Base-by-base conservation (phyloP, 768 basidiomycete species). In the Leccinum incarnatum region DNA sequence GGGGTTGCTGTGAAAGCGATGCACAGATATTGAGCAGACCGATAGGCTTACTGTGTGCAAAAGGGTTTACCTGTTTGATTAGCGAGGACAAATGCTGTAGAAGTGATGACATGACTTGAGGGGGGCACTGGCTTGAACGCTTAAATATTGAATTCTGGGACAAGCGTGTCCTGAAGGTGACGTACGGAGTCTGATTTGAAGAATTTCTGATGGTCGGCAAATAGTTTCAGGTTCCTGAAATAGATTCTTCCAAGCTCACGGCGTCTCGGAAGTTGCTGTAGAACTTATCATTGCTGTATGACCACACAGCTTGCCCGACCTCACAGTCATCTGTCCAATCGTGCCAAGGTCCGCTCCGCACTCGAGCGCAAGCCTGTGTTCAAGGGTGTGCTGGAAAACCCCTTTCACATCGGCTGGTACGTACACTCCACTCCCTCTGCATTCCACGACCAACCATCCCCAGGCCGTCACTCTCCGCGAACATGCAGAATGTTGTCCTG, bases 331-430 rank as follows among this genome's bases (percentile, higher is more conserved):
- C 71, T 72, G 12, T 89, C 90, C 1, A 89, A 88, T 65, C 84
- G 90, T 45, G 83, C 81, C 29, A 85, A 78, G 62, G 69, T 74
- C 21, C 76, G 76, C n/a, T 59, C 71, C 17, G 58, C 62, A 8
- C 7, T 66, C 15, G 88, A 91, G 23, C 82, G 78, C 49, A 92
- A 86, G 65, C 74, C 77, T 1, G 82, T 86, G 1, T 91, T 84
- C 75, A 91, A 84, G 62, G 80, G 82, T 58, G 86, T 87, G 1
- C 74, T 93, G 23, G 85, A 86, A 53, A 92, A 82, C 59, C 91
- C 91, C 2, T 87, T 88, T 64, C 79, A 80, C 11, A 76, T 92
- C 15, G 69, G 74, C 68, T 93, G 91, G 91, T 91, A 66, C 4
- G 67, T 59, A 59, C 57, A 48, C 64, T 61, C 29, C 34, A 15